Percentiles rank a stretch among this genome's conserved stretches.
Evolutionary conservation across 139 green algal genomes (phyloP).

Genomic region (Auxenochlorella pyrenoidosa): DNA sequence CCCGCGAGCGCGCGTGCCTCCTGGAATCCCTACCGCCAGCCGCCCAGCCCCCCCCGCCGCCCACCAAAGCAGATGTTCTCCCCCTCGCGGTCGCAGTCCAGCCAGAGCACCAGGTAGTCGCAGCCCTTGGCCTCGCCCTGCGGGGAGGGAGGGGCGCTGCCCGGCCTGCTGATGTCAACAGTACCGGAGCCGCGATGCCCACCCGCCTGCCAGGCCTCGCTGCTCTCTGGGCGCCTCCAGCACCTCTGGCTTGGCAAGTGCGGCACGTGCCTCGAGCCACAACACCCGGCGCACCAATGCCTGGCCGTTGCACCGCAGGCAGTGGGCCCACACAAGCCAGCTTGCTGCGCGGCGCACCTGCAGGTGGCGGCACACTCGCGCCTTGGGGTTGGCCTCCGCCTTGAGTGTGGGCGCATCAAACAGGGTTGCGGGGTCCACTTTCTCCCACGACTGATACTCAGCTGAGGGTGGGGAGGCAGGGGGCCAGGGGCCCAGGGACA

Average conservation of each 20-base stretch:
- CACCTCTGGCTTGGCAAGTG: too few species aligned
- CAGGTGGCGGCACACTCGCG: constrained; percentile 73
- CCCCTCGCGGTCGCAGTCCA: constrained; percentile 91
- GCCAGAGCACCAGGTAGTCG: constrained; percentile 84
- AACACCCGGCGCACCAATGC: too few species aligned
- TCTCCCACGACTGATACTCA: constrained; percentile 87
- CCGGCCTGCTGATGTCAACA: too few species aligned
- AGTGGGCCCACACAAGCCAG: too few species aligned
- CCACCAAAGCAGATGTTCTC: constrained; percentile 96
- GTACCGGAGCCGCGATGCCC: too few species aligned
- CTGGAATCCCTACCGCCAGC: too few species aligned
- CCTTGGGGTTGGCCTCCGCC: constrained; percentile 90
- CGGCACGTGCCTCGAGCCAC: too few species aligned
- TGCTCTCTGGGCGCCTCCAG: too few species aligned
- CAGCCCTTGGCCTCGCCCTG: constrained; percentile 68
- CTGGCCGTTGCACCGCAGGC: too few species aligned
- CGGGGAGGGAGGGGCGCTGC: too few species aligned
- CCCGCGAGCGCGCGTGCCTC: background rate
- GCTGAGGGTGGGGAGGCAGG: constrained; percentile 32
- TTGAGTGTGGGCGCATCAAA: constrained; percentile 87
- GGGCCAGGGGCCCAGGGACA: too few species aligned
- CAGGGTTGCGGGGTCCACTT: constrained; percentile 79
- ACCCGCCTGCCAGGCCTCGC: too few species aligned
- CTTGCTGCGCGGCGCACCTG: background rate
- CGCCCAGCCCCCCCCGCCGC: background rate